These are phyloP conservation scores for Tuber aestivum DNA, from an alignment of 495 filamentous ascomycete species.

Conservation along the genomic window DNA sequence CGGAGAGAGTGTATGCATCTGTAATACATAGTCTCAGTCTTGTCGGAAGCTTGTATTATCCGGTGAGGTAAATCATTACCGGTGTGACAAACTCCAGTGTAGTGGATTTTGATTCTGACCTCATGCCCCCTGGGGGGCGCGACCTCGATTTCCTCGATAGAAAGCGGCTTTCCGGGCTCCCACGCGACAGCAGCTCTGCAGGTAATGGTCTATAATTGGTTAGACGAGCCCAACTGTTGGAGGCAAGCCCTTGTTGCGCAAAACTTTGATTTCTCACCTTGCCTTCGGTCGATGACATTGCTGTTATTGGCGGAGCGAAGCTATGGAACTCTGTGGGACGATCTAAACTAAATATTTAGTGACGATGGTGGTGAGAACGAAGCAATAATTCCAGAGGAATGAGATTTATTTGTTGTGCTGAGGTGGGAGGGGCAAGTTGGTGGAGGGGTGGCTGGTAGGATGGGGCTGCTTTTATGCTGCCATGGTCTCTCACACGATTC, in stretches of 20 bases:
- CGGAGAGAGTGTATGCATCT: slow-evolving; percentile 96
- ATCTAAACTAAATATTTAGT: neutral
- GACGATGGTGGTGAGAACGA: neutral
- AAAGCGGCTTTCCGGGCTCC: slow-evolving; percentile 85
- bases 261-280: slow-evolving; percentile 29
- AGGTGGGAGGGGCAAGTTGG: slow-evolving; percentile 18
- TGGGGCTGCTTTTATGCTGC: slow-evolving; percentile 33
- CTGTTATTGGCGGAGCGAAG: neutral
- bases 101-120: slow-evolving; percentile 91
- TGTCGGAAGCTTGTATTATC: slow-evolving; percentile 24
- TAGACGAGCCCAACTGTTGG: neutral
- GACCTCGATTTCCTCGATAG: slow-evolving; percentile 87
- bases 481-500: neutral
- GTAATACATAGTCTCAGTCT: slow-evolving; percentile 32
- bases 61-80: slow-evolving; percentile 50
- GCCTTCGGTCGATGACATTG: slow-evolving; percentile 35
- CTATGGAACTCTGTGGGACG: neutral
- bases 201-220: slow-evolving; percentile 58
- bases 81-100: slow-evolving; percentile 98
- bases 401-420: slow-evolving; percentile 18
- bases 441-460: slow-evolving; percentile 1
- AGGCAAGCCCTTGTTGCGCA: neutral
- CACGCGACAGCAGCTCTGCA: slow-evolving; percentile 91
- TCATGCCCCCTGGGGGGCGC: slow-evolving; percentile 86
- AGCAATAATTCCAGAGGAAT: slow-evolving; percentile 8